Evolutionary conservation across 129 eudicot species (phyloP), one percentile per base, ranked within the genome.

Genomic region (Escallonia herrerae): DNA sequence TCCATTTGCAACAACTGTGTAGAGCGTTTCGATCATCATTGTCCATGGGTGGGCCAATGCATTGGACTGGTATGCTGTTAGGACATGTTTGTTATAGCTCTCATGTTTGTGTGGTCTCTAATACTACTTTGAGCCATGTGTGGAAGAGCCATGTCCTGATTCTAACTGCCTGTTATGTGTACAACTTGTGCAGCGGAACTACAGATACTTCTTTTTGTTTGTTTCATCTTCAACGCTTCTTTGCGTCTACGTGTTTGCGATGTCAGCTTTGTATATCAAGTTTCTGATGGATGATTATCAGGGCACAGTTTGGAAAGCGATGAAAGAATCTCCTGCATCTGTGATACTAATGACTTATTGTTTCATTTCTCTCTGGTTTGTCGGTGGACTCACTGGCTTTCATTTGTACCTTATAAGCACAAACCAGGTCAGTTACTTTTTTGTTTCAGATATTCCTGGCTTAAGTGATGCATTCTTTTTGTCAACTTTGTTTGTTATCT

Each of bases 41-140:
- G 97, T 79, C 95, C 97, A 45, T 91, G 97, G 97, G 97, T 91
- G 47, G 97, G 97, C 44, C 97, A 91, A 66, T 91, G 97, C 78
- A 87, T 87, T 40, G 96, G 96, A 62, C 12, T 83, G 96, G 96
- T 91, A 87, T 43, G 56, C 47, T 15, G 15, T 40, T 62, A 22
- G 49, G 79, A 45, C 49, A 0, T 8, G 49, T 53, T 40, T 39
- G 9, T 51, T 63, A 5, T 46, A 3, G 15, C 49, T 50, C 45
- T 13, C 22, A 51, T 3, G 8, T n/a, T 10, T 45, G 6, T 45
- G 49, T 45, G 49, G 9, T 5, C 49, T 45, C 49, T 45, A 45
- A 45, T 45, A 5, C 49, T 45, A 8, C 49, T 45, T 5, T 45
- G 49, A 45, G 49, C 9, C 9, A 22, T 22, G 33, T 22, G 33